A percentile compares a stretch with the other conserved stretches of the same genome.
Conservation (phyloP, 352 stramenopile species). For the Phytophthora ohioensis region DNA sequence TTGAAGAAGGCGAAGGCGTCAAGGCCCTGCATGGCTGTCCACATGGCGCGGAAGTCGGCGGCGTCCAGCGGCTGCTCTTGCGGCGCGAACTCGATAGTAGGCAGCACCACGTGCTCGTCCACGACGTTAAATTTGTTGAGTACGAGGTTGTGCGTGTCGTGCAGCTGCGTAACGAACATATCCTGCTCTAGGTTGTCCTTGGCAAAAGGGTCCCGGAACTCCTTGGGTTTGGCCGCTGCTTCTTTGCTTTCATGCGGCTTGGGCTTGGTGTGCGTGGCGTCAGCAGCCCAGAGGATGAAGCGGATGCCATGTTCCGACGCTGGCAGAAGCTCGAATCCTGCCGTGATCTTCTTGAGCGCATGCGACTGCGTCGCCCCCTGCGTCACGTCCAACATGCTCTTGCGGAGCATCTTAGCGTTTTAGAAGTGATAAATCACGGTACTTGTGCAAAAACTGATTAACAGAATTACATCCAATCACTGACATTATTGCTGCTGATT, state of each 20-base stretch:
- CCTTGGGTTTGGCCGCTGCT: constrained; percentile 17
- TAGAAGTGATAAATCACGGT: constrained; percentile 4
- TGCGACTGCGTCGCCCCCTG: constrained; percentile 61
- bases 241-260: constrained; percentile 12
- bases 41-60: constrained; percentile 73
- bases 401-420: constrained; percentile 57
- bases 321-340: constrained; percentile 62
- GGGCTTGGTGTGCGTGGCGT: constrained; percentile 53
- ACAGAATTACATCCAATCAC: constrained; percentile 27
- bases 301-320: constrained; percentile 42
- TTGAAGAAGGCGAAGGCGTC: constrained; percentile 89
- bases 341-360: constrained; percentile 72
- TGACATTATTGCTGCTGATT: constrained; percentile 23
- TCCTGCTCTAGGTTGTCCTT: constrained; percentile 77
- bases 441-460: background rate
- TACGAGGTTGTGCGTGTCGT: constrained; percentile 81
- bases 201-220: constrained; percentile 77
- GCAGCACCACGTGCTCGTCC: constrained; percentile 81
- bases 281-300: constrained; percentile 69
- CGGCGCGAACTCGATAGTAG: constrained; percentile 74
- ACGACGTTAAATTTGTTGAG: constrained; percentile 88
- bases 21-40: constrained; percentile 72
- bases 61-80: constrained; percentile 64
- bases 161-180: constrained; percentile 68
- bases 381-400: constrained; percentile 70